Evolutionary conservation across 1,139 yeast genomes (phyloP).

Genomic region (Taiozyma sp.): DNA sequence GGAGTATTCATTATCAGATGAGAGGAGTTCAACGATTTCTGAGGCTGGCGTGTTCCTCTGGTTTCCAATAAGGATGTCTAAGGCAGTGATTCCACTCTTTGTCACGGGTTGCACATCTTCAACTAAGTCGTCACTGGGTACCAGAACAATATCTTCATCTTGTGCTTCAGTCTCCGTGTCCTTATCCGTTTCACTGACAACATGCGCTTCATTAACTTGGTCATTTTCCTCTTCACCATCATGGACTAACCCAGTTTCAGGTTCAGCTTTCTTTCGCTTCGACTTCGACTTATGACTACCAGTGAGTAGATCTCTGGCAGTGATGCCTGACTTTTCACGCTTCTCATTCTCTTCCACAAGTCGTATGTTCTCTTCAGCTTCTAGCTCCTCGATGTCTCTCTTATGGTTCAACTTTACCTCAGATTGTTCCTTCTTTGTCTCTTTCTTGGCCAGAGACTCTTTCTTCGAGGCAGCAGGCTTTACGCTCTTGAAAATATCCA

Average conservation of each 20-base stretch:
- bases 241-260: neutral
- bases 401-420: neutral
- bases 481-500: conserved; percentile 8
- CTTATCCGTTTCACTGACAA: neutral
- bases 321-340: conserved; percentile 4
- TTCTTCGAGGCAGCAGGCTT: neutral
- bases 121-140: neutral
- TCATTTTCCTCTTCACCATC: neutral
- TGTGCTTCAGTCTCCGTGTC: neutral
- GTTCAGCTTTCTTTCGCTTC: neutral
- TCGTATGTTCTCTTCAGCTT: neutral
- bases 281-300: conserved; percentile 2
- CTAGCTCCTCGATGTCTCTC: neutral
- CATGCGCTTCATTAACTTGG: neutral
- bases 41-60: neutral
- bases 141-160: neutral
- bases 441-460: neutral
- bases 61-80: conserved; percentile 6
- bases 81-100: neutral
- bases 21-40: conserved; percentile 15
- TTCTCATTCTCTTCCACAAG: neutral
- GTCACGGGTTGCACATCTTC: neutral
- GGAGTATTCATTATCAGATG: conserved; percentile 11
- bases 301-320: conserved; percentile 12
- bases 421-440: neutral